Base-by-base conservation (phyloP, 2,329 filamentous ascomycete genomes). In the Ambrosiella cleistominuta region DNA sequence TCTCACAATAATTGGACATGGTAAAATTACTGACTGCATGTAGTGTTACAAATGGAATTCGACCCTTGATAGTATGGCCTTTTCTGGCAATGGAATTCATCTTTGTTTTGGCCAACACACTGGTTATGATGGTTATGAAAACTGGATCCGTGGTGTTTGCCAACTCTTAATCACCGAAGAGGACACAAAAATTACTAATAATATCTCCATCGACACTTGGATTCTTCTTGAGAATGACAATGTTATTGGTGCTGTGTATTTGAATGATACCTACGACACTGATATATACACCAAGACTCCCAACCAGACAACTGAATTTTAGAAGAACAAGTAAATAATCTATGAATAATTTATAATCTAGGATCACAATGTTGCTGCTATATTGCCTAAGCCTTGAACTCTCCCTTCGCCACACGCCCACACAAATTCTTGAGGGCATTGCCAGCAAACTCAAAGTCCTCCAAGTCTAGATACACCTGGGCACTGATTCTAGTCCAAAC, bases 401-500 rank as follows among this genome's bases (percentile, higher is more conserved):
- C 69, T 54, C 64, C 67, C 55, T 67, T 70, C 1, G 63, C 66
- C 5, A 74, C 71, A 59, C 74, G 68, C 56, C 68, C 66, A 58
- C 69, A 71, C 12, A 79, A 51, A 42, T 72, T 68, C 66, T 78
- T 77, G 64, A 93, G 68, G 7, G 77, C 71, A 55, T 72, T 66
- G 0, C 75, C 86, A 3, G 77, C 76, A 78, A 79, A 86, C 66
- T 84, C 79, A 66, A 93, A 95, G 68, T 96, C 89, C 11, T 75
- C 74, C 62, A 83, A 67, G 35, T 88, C 87, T n/a, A 96, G 70
- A 67, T 93, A 97, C 0, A 93, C 77, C 73, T 95, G 89, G 12
- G 80, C 87, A 66, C 85, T 89, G 53, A 95, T 65, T 54, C 91
- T 73, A 0, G 77, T 74, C 85, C 85, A 95, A 67, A 83, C 78